Base-by-base conservation (phyloP, 805 yeast species). In the Pichia gijzeniarum region DNA sequence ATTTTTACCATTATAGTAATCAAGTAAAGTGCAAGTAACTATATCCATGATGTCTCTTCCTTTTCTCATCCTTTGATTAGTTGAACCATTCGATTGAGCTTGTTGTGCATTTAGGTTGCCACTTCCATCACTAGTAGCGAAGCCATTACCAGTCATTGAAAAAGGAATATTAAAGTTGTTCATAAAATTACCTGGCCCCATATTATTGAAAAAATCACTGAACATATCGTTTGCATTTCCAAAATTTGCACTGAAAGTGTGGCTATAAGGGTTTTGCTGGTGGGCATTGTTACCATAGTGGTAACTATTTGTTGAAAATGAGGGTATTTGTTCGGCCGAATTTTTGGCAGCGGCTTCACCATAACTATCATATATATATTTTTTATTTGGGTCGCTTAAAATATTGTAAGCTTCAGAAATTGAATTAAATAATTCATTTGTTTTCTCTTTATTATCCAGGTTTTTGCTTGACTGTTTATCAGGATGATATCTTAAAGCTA, bases 401-500 rank as follows among this genome's bases (percentile, higher is more conserved):
- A 77, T 67, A 50, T 82, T 83, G 59, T 85, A 85, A 0, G 91
- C 90, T 39, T 72, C 70, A 2, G 82, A 76, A 35, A 83, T 70
- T 43, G 73, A 76, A 62, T 80, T 80, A 64, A 83, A 85, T 49
- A 63, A 66, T 47, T 70, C 72, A 4, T 78, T 76, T 33, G 75
- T 67, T 25, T 65, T 14, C 34, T 33, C 38, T 13, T 40, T 40
- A 16, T 45, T 43, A 66, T 61, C 69, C 72, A 31, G 27, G 20
- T 31, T 40, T 28, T 21, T 28, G 3, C 35, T 6, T 14, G 35
- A 28, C 2, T 77, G 89, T 60, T 88, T 90, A 63, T 89, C 96
- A 0, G 96, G 96, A 64, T 87, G 98, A 57, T 79, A 77, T 50
- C 72, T 71, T 38, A 90, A 71, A n/a, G 97, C 97, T 38, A 85